phyloP scores from a whole-genome alignment of 129 eudicot genomes.

The Helichrysum umbraculigerum region DNA sequence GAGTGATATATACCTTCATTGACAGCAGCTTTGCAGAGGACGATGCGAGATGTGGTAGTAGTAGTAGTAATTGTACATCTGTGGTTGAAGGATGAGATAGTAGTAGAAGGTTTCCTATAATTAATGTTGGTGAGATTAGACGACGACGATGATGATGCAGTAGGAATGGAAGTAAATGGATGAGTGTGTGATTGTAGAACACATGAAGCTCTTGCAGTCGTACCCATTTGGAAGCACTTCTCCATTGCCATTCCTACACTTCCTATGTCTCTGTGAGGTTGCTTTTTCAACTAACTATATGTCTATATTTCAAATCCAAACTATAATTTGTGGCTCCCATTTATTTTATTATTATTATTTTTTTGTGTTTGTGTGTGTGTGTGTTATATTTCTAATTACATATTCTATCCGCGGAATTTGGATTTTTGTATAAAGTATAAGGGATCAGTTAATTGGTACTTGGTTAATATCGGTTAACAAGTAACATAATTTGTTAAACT shows the following conservation, averaged over 20 bases:
- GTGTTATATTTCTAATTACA: no score
- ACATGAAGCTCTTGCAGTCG: constrained; percentile 29
- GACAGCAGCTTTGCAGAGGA: constrained; percentile 44
- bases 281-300: not conserved
- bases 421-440: no score
- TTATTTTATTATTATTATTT: not conserved
- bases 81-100: constrained; percentile 13
- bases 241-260: constrained; percentile 27
- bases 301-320: not conserved
- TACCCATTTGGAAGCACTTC: constrained; percentile 41
- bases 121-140: not conserved
- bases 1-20: constrained; percentile 31
- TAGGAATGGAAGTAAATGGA: constrained; percentile 21
- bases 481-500: no score
- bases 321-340: constrained; percentile 11
- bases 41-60: constrained; percentile 19
- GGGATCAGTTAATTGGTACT: no score
- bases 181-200: constrained; percentile 27
- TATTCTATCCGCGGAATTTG: no score
- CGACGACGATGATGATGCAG: not conserved
- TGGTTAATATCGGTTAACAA: no score
- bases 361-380: not conserved
- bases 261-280: constrained; percentile 11
- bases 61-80: not conserved
- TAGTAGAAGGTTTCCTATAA: not conserved